Percentiles rank a stretch among this genome's conserved stretches.
Evolutionary conservation across 768 basidiomycete species (phyloP).

Genomic region (Pleurotus platypus): DNA sequence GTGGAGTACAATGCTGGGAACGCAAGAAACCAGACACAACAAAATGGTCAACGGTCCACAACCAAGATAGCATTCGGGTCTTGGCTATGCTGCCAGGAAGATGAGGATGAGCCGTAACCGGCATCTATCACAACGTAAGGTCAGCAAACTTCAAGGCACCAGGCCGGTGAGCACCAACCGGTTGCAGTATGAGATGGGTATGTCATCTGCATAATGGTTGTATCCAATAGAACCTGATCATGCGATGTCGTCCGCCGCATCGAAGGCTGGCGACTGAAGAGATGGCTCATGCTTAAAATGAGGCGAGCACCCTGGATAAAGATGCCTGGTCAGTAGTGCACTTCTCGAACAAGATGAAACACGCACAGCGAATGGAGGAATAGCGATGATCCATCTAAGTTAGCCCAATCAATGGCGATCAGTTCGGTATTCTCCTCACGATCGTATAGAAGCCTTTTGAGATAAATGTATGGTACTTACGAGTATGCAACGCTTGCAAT

Average conservation of each 20-base stretch:
- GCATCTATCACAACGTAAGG: no score
- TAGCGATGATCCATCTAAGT: slow-evolving; percentile 19
- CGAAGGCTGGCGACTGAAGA: slow-evolving; percentile 6
- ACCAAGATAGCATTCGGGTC: no score
- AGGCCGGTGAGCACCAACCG: neutral
- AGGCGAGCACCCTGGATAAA: slow-evolving; percentile 19
- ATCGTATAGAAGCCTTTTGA: no score
- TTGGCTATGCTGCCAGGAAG: no score
- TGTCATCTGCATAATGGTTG: neutral
- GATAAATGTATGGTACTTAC: slow-evolving; percentile 9
- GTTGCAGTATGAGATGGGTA: neutral
- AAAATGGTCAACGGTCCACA: no score
- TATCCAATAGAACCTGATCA: slow-evolving; percentile 2
- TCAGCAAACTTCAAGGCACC: no score
- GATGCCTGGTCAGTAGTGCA: neutral
- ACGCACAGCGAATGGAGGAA: slow-evolving; percentile 19
- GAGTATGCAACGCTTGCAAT: slow-evolving; percentile 17
- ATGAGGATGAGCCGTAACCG: no score
- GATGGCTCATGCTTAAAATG: slow-evolving; percentile 22
- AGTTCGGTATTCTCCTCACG: no score
- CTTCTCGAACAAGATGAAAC: neutral
- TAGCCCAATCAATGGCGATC: neutral
- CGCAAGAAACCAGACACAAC: no score
- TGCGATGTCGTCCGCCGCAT: neutral
- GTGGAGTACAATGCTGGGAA: no score